Evolutionary conservation across 768 basidiomycete genomes (phyloP).

Genomic region (Astraeus odoratus): DNA sequence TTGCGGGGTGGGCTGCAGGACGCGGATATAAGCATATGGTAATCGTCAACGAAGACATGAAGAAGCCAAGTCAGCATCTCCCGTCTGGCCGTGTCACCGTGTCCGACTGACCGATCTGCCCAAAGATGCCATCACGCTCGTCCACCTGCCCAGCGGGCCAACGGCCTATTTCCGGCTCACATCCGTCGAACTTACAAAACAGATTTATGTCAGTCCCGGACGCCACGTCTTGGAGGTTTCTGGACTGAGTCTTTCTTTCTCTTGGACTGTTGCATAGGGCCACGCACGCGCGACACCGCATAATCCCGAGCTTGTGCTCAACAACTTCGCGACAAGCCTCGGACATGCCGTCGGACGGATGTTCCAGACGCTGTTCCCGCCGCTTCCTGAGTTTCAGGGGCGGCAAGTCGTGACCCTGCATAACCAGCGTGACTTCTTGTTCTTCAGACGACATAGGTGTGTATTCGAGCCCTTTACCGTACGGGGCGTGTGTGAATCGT

Average conservation of each 20-base stretch:
- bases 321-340: conserved; percentile 88
- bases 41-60: conserved; percentile 94
- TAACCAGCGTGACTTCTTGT: conserved; percentile 96
- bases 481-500: too few species aligned
- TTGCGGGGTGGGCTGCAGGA: conserved; percentile 89
- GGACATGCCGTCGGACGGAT: conserved; percentile 91
- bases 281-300: conserved; percentile 92
- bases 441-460: conserved; percentile 92
- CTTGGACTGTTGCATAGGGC: conserved; percentile 42
- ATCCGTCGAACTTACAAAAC: conserved; percentile 76
- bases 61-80: conserved; percentile 73
- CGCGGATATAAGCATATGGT: conserved; percentile 83
- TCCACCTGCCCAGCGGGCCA: conserved; percentile 87
- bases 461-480: too few species aligned
- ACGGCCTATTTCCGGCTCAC: conserved; percentile 94
- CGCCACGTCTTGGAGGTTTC: background rate
- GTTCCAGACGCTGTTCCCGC: conserved; percentile 96
- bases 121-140: conserved; percentile 86
- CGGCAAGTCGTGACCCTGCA: conserved; percentile 96
- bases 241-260: background rate
- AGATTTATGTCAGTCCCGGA: conserved; percentile 64
- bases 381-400: conserved; percentile 90
- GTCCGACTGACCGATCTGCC: conserved; percentile 7
- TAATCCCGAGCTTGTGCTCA: conserved; percentile 90
- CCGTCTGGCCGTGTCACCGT: background rate